Conservation (phyloP, 352 stramenopile genomes). For the Globisporangium spiculum region DNA sequence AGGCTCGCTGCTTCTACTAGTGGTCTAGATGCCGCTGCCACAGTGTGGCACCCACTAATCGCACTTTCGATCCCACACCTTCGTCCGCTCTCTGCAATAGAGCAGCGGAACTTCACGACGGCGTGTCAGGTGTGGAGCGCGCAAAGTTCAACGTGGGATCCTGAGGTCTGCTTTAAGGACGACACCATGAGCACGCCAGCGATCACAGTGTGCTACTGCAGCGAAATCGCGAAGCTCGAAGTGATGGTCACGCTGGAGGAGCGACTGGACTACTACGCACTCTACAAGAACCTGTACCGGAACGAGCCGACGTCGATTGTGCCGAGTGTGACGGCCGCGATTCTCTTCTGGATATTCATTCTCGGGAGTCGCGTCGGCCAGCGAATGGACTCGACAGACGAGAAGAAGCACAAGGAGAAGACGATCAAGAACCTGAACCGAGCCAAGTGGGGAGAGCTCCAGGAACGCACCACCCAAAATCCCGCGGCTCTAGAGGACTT, state of each 20-base stretch:
- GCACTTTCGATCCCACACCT: constrained; percentile 49
- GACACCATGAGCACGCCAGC: constrained; percentile 30
- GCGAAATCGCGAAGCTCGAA: constrained; percentile 37
- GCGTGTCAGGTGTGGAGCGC: constrained; percentile 54
- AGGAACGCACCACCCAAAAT: constrained; percentile 33
- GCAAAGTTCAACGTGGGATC: constrained; percentile 30
- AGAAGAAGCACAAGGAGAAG: constrained; percentile 44
- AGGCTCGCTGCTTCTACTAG: background rate
- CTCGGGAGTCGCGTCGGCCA: constrained; percentile 30
- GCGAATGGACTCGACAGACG: constrained; percentile 31
- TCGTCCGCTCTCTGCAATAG: constrained; percentile 34
- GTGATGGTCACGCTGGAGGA: constrained; percentile 66
- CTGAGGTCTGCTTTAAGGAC: constrained; percentile 65
- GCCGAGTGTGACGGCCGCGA: constrained; percentile 30
- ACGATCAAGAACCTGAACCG: constrained; percentile 60
- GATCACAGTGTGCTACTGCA: constrained; percentile 61
- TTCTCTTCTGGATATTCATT: constrained; percentile 40
- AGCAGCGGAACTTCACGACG: constrained; percentile 62
- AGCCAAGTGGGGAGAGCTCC: constrained; percentile 60
- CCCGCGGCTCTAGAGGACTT: constrained; percentile 50
- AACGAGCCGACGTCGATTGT: constrained; percentile 58
- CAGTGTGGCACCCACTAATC: constrained; percentile 39
- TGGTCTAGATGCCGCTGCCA: background rate
- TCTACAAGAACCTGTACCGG: constrained; percentile 54
- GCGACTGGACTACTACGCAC: constrained; percentile 56